A percentile compares a stretch with the other conserved stretches of the same genome.
Evolutionary conservation across 2,329 filamentous ascomycete genomes (phyloP).

Genomic region (Huntiella moniliformis): DNA sequence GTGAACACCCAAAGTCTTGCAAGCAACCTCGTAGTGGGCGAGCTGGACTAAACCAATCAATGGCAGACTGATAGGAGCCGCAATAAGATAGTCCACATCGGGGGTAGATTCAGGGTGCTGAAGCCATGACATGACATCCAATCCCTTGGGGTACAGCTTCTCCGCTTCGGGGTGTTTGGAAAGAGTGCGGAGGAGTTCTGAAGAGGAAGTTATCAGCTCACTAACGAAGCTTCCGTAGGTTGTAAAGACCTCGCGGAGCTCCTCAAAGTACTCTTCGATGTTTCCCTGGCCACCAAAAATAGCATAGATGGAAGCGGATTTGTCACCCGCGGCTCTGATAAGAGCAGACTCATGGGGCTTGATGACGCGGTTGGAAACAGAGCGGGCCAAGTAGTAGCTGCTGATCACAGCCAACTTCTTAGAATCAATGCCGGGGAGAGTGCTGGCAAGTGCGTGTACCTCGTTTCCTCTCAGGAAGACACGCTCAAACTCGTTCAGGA

Average conservation of each 20-base stretch:
- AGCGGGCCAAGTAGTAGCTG: constrained; percentile 80
- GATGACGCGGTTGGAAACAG: constrained; percentile 67
- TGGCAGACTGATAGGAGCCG: constrained; percentile 86
- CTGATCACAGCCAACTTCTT: constrained; percentile 85
- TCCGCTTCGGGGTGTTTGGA: constrained; percentile 69
- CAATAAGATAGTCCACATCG: constrained; percentile 84
- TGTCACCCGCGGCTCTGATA: constrained; percentile 70
- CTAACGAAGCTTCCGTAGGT: constrained; percentile 85
- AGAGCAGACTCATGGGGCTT: constrained; percentile 88
- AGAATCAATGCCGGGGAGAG: constrained; percentile 69
- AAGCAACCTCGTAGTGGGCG: constrained; percentile 87
- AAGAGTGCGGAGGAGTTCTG: constrained; percentile 71
- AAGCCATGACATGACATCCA: constrained; percentile 88
- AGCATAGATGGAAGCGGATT: constrained; percentile 68
- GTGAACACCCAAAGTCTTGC: constrained; percentile 73
- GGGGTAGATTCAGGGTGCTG: constrained; percentile 77
- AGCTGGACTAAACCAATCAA: constrained; percentile 92
- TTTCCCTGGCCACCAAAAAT: constrained; percentile 97
- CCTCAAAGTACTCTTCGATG: constrained; percentile 98
- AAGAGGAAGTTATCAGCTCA: constrained; percentile 62
- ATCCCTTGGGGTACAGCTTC: constrained; percentile 93
- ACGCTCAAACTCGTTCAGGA: constrained; percentile 91
- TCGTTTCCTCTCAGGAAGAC: constrained; percentile 91
- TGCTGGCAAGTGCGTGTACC: constrained; percentile 74
- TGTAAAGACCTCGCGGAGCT: constrained; percentile 75